Evolutionary conservation across 495 filamentous ascomycete genomes (phyloP).

Genomic region (Penicillium samsonianum): DNA sequence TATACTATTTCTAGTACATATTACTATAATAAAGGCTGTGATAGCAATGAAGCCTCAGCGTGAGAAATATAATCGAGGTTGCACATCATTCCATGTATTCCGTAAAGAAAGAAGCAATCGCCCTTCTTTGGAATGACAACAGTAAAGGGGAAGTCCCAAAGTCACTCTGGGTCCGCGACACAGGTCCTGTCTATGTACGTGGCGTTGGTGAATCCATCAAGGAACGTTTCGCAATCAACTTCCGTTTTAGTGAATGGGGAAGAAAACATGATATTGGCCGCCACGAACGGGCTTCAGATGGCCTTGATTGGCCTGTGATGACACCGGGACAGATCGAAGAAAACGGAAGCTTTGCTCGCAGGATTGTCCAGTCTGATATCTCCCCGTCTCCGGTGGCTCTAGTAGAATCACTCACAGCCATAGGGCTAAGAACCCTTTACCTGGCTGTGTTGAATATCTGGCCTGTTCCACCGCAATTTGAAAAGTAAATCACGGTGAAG

Average conservation of each 20-base stretch:
- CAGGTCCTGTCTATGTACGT: conserved; percentile 25
- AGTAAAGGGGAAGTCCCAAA: too few relatives aligned
- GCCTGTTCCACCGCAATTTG: too few relatives aligned
- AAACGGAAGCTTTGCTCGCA: conserved; percentile 18
- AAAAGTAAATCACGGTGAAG: too few relatives aligned
- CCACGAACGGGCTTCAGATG: conserved; percentile 8
- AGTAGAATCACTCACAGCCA: conserved; percentile 20
- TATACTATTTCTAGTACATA: too few relatives aligned
- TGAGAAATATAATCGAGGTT: too few relatives aligned
- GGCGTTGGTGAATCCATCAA: background rate
- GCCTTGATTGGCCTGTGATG: conserved; percentile 17
- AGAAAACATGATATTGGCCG: conserved; percentile 8
- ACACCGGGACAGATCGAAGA: conserved; percentile 11
- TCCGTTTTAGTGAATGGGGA: conserved; percentile 29
- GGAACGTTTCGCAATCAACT: conserved; percentile 24
- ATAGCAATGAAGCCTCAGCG: too few relatives aligned
- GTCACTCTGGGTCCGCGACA: conserved; percentile 29
- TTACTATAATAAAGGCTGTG: too few relatives aligned
- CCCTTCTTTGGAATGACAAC: too few relatives aligned
- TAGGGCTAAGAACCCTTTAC: too few relatives aligned
- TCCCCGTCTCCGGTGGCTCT: conserved; percentile 10
- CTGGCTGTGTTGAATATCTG: too few relatives aligned
- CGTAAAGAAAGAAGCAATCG: too few relatives aligned
- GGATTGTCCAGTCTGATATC: conserved; percentile 12
- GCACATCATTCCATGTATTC: too few relatives aligned